Base-by-base conservation (phyloP, 768 basidiomycete genomes). In the Ramaria rubella region DNA sequence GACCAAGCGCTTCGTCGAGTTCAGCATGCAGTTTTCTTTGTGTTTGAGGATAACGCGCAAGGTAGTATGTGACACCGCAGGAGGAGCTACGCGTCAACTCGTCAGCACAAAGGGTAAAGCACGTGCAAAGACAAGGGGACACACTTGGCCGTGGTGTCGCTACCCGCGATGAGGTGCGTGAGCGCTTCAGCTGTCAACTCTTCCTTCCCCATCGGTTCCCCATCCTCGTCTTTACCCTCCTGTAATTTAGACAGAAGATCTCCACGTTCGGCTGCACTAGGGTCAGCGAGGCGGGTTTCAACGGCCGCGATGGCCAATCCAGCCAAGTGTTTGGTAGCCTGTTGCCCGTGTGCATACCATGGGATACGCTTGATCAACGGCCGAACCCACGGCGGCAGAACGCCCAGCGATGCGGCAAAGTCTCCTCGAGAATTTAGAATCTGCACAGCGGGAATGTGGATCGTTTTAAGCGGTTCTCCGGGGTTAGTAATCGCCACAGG, bases 91-190 rank as follows among this genome's bases (percentile, higher is more conserved):
- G 58, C 30, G 27, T 14, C 30, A 17, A 24, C 24, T 23, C 21
- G 48, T 26, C 21, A 17, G 40, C 27, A 31, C 19, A 40, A 17
- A 17, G 12, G 4, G 43, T 19, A 26, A 27, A 24, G 43, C n/a
- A 50, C n/a, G 29, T n/a, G 43, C 42, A n/a, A 15, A 65, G 26
- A 40, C 29, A 61, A 29, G 19, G 36, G 43, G 11, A 30, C 84
- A 59, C 62, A 90, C 89, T 95, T 96, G 45, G 92, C 93, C 0
- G 94, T 95, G 1, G 93, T 96, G 64, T 96, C 93, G 3, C 86
- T 88, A 1, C 92, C 92, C 5, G 90, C 90, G 60, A 94, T 92
- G 17, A 94, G 77, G 48, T 92, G 81, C 1, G 91, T 92, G 19
- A 90, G 70, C 44, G 87, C 86, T 72, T 96, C 94, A 0, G 92